Evolutionary conservation across 116 monocot species (phyloP), one percentile per base, ranked within the genome.

Genomic region (Dioscorea cayenensis): DNA sequence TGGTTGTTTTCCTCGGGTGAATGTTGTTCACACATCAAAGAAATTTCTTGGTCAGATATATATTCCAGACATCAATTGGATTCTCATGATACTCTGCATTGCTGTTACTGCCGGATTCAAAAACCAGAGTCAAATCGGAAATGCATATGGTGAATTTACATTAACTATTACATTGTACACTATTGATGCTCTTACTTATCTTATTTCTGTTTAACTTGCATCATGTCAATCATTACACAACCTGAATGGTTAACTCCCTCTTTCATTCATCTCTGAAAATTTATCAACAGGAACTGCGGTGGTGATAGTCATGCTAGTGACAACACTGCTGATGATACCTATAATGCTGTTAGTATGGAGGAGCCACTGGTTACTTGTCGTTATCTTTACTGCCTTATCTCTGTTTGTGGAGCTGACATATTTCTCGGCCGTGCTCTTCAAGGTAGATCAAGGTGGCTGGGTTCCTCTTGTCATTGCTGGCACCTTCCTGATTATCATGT

Each of bases 291-390:
- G 96, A 66, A 96, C 92, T 37, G 96, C 96, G 0, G 96, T 96
- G 1, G 85, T 96, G 28, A 80, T 96, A 14, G 96, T 96, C 4
- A 96, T 96, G 96, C 83, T 96, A 58, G 92, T 92, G 43, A 96
- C 96, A 16, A 96, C 96, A 7, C 80, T 96, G 51, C 79, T 96
- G 55, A 96, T 96, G 96, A 72, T 96, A 43, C 96, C 90, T 0
- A 87, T 96, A 71, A 96, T 96, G 96, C 74, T 96, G 0, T 71
- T 96, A 71, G 96, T 96, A 18, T 96, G 96, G 96, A 76, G 88
- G 43, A 92, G 90, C 74, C 96, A 96, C 66, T 90, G 87, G 87
- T 70, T 90, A 69, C 79, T 96, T 0, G 79, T 92, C 7, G 1
- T 73, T 48, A 62, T 86, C 66, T 96, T 96, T 76, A 86, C 86